Evolutionary conservation across 192 early-diverging fungal species (phyloP).

Genomic region (Podila minutissima): DNA sequence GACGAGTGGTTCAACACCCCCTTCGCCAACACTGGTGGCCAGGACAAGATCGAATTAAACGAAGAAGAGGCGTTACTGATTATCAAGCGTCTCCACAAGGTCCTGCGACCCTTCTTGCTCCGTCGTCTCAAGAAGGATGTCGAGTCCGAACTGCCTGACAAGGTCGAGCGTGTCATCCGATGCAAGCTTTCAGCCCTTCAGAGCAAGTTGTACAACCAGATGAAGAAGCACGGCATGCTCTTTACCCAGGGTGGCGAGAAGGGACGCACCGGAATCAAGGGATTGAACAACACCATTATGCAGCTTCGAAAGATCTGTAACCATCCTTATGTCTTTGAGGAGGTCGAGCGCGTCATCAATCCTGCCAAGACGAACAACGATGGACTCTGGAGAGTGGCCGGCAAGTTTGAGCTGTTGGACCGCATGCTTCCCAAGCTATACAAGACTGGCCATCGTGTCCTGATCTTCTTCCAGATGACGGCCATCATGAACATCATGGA

Average conservation of each 20-base stretch:
- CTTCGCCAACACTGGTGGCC: conserved; percentile 80
- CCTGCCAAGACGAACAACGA: conserved; percentile 75
- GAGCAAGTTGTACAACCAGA: conserved; percentile 83
- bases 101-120: conserved; percentile 96
- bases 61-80: conserved; percentile 99
- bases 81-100: conserved; percentile 96
- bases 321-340: conserved; percentile 97
- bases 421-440: conserved; percentile 93
- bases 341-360: conserved; percentile 88
- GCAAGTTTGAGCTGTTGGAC: conserved; percentile 98
- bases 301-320: conserved; percentile 98
- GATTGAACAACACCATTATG: conserved; percentile 97
- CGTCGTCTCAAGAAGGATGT: conserved; percentile 98
- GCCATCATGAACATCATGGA: conserved; percentile 98
- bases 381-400: conserved; percentile 83
- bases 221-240: conserved; percentile 80
- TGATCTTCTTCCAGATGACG: conserved; percentile 88
- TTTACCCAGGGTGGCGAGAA: conserved; percentile 72
- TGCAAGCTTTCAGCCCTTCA: conserved; percentile 93
- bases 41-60: conserved; percentile 92
- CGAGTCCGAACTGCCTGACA: conserved; percentile 96
- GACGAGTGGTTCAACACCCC: conserved; percentile 99
- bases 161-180: conserved; percentile 94
- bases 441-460: conserved; percentile 80
- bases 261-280: conserved; percentile 71